Conservation (phyloP, 2,329 filamentous ascomycete species). For the Thelonectria olida region DNA sequence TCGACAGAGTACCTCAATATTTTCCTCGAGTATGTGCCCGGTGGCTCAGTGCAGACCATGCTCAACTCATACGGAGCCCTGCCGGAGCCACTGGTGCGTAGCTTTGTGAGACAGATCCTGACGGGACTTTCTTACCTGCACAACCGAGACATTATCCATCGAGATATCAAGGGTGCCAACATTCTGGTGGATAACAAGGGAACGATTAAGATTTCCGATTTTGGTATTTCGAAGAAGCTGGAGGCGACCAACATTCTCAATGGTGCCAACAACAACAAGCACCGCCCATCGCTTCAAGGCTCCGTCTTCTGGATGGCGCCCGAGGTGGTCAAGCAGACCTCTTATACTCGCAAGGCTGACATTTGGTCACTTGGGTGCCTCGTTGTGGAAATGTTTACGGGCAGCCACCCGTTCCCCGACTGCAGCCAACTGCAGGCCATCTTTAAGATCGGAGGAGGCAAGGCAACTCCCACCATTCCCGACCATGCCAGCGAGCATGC, state of each 20-base stretch:
- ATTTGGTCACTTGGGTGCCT: conserved; percentile 98
- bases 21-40: conserved; percentile 98
- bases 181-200: conserved; percentile 99
- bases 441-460: conserved; percentile 94
- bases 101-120: conserved; percentile 96
- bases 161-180: conserved; percentile 98
- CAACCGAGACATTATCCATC: conserved; percentile 94
- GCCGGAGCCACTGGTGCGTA: conserved; percentile 90
- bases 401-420: conserved; percentile 94
- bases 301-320: conserved; percentile 99
- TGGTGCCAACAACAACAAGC: conserved; percentile 72
- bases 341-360: conserved; percentile 97
- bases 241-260: conserved; percentile 87
- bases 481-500: conserved; percentile 87
- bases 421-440: conserved; percentile 97
- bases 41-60: conserved; percentile 97
- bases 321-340: conserved; percentile 97
- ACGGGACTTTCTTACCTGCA: conserved; percentile 93
- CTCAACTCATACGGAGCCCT: conserved; percentile 97
- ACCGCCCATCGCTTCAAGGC: conserved; percentile 85
- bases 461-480: conserved; percentile 87
- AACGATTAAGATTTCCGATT: conserved; percentile 98
- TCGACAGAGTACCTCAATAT: conserved; percentile 95
- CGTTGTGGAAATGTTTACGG: conserved; percentile 99
- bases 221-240: conserved; percentile 97